These are phyloP conservation scores for Datura wrightii DNA, from an alignment of 257 asterid genomes.

Conservation along the genomic window DNA sequence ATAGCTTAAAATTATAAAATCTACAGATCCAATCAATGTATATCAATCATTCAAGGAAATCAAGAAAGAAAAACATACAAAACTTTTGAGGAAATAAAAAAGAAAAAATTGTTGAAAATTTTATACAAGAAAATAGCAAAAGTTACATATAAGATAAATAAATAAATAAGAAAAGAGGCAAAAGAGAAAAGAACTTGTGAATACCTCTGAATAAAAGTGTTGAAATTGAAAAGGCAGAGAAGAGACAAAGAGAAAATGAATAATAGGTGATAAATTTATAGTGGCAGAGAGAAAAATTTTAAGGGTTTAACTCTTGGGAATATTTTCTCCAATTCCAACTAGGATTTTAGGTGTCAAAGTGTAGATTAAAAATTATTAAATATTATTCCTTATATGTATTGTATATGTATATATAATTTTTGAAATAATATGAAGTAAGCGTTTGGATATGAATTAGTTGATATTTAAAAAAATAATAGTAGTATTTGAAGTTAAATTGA, in stretches of 20 bases:
- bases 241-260: not conserved
- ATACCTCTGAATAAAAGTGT: not conserved
- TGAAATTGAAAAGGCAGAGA: not conserved
- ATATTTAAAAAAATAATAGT: not conserved
- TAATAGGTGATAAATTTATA: not conserved
- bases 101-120: not conserved
- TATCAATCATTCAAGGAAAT: not conserved
- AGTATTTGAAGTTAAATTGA: not conserved
- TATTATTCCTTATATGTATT: not conserved
- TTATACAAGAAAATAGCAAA: not conserved
- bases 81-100: not conserved
- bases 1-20: not conserved
- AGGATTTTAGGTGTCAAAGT: not conserved
- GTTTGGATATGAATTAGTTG: not conserved
- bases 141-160: too few relatives aligned
- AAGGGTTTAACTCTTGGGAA: not conserved
- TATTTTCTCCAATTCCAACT: not conserved
- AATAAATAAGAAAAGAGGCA: not conserved
- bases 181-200: not conserved
- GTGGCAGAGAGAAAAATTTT: not conserved
- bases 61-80: not conserved
- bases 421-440: not conserved
- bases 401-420: too few relatives aligned
- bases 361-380: not conserved
- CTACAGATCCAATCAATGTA: not conserved